Conservation (phyloP, 2,329 filamentous ascomycete genomes). For the Thielaviopsis musarum region DNA sequence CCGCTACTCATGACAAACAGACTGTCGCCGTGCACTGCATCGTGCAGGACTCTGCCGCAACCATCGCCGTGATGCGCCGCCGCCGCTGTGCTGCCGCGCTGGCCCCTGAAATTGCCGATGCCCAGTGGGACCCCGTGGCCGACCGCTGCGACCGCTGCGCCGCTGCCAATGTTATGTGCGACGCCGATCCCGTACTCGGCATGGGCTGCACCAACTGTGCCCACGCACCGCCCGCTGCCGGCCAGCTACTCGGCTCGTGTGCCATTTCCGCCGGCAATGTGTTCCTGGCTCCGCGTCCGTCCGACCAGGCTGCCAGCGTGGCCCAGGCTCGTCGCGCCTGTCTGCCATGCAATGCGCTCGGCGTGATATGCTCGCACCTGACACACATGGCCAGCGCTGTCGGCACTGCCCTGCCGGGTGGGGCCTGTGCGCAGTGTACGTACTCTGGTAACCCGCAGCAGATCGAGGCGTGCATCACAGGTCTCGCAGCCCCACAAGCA, state of each 20-base stretch:
- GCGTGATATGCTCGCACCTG: neutral
- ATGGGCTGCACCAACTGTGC: neutral
- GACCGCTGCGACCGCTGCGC: conserved; percentile 1
- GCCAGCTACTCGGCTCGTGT: neutral
- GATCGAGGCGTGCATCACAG: neutral
- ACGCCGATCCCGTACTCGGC: neutral
- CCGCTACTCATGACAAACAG: too few relatives aligned
- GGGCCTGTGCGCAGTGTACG: neutral
- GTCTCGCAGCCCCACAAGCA: too few relatives aligned
- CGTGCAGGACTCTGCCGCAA: neutral
- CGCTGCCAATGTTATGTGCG: neutral
- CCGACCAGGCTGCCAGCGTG: neutral
- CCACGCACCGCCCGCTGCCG: neutral
- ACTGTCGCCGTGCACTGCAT: neutral
- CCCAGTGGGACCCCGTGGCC: neutral
- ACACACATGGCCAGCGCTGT: neutral
- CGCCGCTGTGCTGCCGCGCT: neutral
- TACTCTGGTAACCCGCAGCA: neutral
- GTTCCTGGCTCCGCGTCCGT: neutral
- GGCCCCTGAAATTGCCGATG: neutral
- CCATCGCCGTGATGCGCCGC: neutral
- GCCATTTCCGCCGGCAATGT: neutral
- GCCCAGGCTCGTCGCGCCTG: neutral
- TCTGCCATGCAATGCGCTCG: neutral
- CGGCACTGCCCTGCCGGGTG: neutral